Evolutionary conservation across 2,329 filamentous ascomycete genomes (phyloP), one percentile per base, ranked within the genome.

Genomic region (Diaporthe eres): DNA sequence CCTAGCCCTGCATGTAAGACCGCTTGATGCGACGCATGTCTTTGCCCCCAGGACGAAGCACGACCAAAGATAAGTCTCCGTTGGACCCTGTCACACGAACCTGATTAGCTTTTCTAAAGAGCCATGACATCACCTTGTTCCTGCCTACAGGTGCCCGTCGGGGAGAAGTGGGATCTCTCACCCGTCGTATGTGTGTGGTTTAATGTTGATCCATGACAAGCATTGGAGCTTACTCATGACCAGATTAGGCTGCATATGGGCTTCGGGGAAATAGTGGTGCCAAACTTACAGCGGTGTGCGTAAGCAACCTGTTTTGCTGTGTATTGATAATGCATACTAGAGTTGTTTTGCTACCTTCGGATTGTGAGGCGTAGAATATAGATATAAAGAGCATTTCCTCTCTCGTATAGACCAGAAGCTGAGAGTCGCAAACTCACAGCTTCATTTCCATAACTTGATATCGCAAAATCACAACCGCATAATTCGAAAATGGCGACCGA

Each of bases 401-500:
- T 39, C 12, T n/a, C 15, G 5, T 1, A 10, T 3, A 51, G 63
- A 15, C 13, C 3, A n/a, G 0, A 3, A 25, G 22, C 9, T 19
- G 2, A 15, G 57, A 25, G 13, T 3, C 22, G 10, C 31, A 25
- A 5, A 13, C 22, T 25, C 31, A 13, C 31, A 53, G 4, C 10
- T 53, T 67, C 10, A 25, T 3, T 37, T 10, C 6, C 13, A 53
- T 53, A 13, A 9, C 13, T 19, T 34, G 10, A 17, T 0, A 37
- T 25, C 7, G 5, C 8, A 19, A 4, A 3, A 19, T 42, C 39
- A 25, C 3, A 7, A 12, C 1, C 7, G 4, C 1, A 22, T 3
- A 17, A 25, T 22, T 39, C 19, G 4, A 77, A 65, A 71, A 79
- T 79, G 76, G 63, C 76, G 37, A 58, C 72, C 31, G 79, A 81